phyloP scores from a whole-genome alignment of 148 eudicot species.

The Spergularia bocconei region DNA sequence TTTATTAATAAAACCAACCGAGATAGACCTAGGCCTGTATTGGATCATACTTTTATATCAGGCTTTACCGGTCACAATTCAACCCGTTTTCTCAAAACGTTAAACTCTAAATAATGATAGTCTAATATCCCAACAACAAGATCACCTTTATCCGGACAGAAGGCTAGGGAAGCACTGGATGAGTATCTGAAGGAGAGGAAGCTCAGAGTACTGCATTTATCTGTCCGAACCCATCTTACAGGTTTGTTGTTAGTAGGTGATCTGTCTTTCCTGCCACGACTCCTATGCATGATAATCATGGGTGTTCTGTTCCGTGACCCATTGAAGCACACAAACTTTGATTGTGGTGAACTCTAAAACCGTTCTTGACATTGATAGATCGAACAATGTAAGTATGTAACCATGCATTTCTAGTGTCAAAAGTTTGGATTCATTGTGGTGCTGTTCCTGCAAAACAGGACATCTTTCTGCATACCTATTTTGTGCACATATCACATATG shows the following conservation, averaged over 20 bases:
- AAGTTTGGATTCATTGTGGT: neutral
- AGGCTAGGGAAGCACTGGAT: slow-evolving; percentile 43
- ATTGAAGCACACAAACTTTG: slow-evolving; percentile 32
- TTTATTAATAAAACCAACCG: too few relatives aligned
- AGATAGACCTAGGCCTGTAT: too few relatives aligned
- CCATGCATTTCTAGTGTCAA: too few relatives aligned
- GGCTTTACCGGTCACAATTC: too few relatives aligned
- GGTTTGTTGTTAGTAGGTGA: slow-evolving; percentile 29
- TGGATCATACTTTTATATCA: too few relatives aligned
- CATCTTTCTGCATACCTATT: neutral
- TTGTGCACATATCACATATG: too few relatives aligned
- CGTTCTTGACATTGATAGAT: neutral
- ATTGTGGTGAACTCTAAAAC: slow-evolving; percentile 38
- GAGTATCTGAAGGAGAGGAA: slow-evolving; percentile 47
- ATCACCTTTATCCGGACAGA: slow-evolving; percentile 2
- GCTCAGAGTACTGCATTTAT: slow-evolving; percentile 35
- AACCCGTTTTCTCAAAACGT: too few relatives aligned
- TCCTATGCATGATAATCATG: slow-evolving; percentile 32
- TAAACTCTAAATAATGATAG: too few relatives aligned
- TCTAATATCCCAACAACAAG: too few relatives aligned
- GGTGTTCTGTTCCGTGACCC: slow-evolving; percentile 30
- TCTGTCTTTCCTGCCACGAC: slow-evolving; percentile 29
- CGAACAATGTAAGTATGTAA: too few relatives aligned
- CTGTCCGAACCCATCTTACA: slow-evolving; percentile 35
- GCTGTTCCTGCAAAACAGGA: neutral